A percentile compares a stretch with the other conserved stretches of the same genome.
These are phyloP conservation scores for Tolypocladium tropicale DNA, from an alignment of 2,329 filamentous ascomycete species.

Conservation along the genomic window DNA sequence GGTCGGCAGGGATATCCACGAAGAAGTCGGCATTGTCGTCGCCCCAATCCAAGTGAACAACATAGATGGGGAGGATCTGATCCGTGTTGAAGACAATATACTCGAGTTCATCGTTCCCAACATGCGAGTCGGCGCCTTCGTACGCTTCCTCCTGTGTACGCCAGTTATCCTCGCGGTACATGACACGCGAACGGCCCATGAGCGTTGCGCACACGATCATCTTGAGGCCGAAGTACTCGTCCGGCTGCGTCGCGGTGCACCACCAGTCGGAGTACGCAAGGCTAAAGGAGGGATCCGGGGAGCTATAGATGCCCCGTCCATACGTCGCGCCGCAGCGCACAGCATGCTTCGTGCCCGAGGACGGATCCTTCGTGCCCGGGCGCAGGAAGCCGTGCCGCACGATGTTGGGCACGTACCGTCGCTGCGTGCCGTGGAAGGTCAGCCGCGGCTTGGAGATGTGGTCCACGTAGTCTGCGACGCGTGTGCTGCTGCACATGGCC, in stretches of 20 bases:
- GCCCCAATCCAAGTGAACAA: slow-evolving; percentile 32
- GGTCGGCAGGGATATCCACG: slow-evolving; percentile 2
- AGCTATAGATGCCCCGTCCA: slow-evolving; percentile 32
- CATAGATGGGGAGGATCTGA: slow-evolving; percentile 33
- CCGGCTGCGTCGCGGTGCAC: slow-evolving; percentile 15
- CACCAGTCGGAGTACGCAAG: slow-evolving; percentile 21
- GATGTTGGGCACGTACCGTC: slow-evolving; percentile 27
- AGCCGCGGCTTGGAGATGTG: slow-evolving; percentile 23
- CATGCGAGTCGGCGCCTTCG: slow-evolving; percentile 21
- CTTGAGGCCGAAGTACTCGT: slow-evolving; percentile 25
- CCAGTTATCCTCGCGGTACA: slow-evolving; percentile 19
- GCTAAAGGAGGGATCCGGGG: slow-evolving; percentile 27
- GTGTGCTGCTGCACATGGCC: slow-evolving; percentile 6
- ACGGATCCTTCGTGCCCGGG: slow-evolving; percentile 14
- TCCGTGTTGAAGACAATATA: slow-evolving; percentile 32
- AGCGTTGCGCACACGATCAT: slow-evolving; percentile 34
- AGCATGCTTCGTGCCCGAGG: background rate
- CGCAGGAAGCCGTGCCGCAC: slow-evolving; percentile 32
- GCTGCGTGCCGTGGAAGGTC: slow-evolving; percentile 30
- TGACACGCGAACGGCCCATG: slow-evolving; percentile 28
- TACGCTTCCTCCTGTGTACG: slow-evolving; percentile 1
- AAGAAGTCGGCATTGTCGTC: slow-evolving; percentile 4
- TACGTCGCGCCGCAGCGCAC: slow-evolving; percentile 23
- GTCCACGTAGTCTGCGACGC: slow-evolving; percentile 21
- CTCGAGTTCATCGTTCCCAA: slow-evolving; percentile 24